Conservation (phyloP, 192 early-diverging fungal genomes). For the Mortierella alpina region DNA sequence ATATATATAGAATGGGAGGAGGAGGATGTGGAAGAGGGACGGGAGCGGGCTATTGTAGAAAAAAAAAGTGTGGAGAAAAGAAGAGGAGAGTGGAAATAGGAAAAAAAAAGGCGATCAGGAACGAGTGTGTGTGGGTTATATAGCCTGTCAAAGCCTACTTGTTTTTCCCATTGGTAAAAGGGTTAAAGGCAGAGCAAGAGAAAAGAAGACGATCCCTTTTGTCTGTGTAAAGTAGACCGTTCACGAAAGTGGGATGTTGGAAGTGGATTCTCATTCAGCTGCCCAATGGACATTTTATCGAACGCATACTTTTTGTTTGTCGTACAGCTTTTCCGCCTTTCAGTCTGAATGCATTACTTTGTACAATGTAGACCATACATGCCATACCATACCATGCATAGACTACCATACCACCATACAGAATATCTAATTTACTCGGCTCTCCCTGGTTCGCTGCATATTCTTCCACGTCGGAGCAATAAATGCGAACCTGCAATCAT, state of each 20-base stretch:
- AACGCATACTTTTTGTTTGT: constrained; percentile 47
- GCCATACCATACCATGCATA: not conserved
- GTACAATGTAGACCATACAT: not conserved
- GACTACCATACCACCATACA: not conserved
- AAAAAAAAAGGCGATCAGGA: not conserved
- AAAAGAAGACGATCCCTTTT: no score
- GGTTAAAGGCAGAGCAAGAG: no score
- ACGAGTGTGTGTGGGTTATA: not conserved
- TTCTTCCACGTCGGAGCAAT: no score
- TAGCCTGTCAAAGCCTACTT: not conserved
- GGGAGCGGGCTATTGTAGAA: not conserved
- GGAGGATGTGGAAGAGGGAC: not conserved
- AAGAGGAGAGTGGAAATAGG: not conserved
- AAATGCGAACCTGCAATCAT: no score
- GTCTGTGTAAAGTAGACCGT: not conserved
- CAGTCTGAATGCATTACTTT: not conserved
- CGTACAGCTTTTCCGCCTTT: constrained; percentile 7
- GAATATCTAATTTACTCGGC: not conserved
- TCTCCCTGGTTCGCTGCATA: no score
- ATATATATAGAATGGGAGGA: not conserved
- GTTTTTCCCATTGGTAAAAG: not conserved
- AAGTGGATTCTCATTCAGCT: constrained; percentile 6
- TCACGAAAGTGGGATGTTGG: not conserved
- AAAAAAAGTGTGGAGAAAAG: constrained; percentile 9
- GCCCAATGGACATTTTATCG: constrained; percentile 17